Evolutionary conservation across 371 early-diverging fungal genomes (phyloP).

Genomic region (Gilbertella persicaria): DNA sequence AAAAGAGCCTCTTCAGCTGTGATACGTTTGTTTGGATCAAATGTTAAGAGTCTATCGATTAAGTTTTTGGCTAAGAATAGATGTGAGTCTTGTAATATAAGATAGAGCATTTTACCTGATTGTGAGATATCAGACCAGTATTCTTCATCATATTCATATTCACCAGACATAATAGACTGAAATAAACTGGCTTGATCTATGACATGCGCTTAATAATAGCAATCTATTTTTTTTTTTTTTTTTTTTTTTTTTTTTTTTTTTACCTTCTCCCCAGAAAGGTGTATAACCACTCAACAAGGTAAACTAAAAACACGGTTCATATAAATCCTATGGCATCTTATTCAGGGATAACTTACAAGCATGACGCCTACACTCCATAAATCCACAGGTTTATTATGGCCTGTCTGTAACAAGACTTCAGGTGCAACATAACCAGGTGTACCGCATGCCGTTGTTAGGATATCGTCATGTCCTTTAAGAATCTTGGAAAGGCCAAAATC

Average conservation of each 20-base stretch:
- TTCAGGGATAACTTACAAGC: conserved; percentile 41
- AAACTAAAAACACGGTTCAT: conserved; percentile 36
- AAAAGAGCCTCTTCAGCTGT: conserved; percentile 74
- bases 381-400: conserved; percentile 72
- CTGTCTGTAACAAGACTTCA: conserved; percentile 71
- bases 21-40: conserved; percentile 70
- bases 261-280: conserved; percentile 80
- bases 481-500: conserved; percentile 83
- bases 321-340: neutral
- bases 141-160: conserved; percentile 74
- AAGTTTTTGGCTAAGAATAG: conserved; percentile 75
- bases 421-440: conserved; percentile 89
- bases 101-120: conserved; percentile 41
- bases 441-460: conserved; percentile 78
- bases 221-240: neutral
- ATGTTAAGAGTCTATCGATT: conserved; percentile 68
- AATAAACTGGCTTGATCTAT: conserved; percentile 63
- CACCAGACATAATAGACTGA: conserved; percentile 65
- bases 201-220: neutral
- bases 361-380: conserved; percentile 93
- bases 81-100: neutral
- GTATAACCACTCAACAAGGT: conserved; percentile 83
- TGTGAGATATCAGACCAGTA: conserved; percentile 81
- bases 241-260: conserved; percentile 2
- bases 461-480: conserved; percentile 60